Conservation (phyloP, 2,329 filamentous ascomycete genomes). For the Aureobasidium namibiae region DNA sequence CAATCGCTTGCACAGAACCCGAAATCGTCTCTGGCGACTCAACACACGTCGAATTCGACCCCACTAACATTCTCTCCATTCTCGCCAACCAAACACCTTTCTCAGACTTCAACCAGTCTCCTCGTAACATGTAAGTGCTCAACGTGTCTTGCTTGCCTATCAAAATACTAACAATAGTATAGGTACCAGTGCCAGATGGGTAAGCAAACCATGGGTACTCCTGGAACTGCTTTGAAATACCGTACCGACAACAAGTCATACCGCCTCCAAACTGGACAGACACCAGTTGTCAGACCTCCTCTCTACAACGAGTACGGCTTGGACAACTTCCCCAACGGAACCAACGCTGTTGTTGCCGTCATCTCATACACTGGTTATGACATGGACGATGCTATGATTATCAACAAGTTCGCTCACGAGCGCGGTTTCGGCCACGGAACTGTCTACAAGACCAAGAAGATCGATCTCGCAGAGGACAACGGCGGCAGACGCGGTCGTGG, state of each 20-base stretch:
- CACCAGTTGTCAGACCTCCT: slow-evolving; percentile 82
- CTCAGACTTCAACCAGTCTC: slow-evolving; percentile 97
- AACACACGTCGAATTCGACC: slow-evolving; percentile 87
- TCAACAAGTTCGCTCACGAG: slow-evolving; percentile 96
- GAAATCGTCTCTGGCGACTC: slow-evolving; percentile 84
- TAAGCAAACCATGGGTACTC: slow-evolving; percentile 98
- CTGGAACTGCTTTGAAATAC: slow-evolving; percentile 73
- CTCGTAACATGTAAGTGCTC: slow-evolving; percentile 68
- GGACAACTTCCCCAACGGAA: slow-evolving; percentile 96
- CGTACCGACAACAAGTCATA: slow-evolving; percentile 98
- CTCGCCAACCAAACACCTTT: slow-evolving; percentile 98
- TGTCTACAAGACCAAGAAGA: slow-evolving; percentile 95
- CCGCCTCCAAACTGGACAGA: slow-evolving; percentile 88
- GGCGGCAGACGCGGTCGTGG: slow-evolving; percentile 39
- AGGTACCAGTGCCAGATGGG: slow-evolving; percentile 73
- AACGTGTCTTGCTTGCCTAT: too few relatives aligned
- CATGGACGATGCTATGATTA: slow-evolving; percentile 99
- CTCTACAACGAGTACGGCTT: slow-evolving; percentile 94
- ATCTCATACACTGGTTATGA: slow-evolving; percentile 99
- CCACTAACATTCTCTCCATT: slow-evolving; percentile 95
- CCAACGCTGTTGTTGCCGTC: slow-evolving; percentile 90
- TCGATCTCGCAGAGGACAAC: slow-evolving; percentile 71
- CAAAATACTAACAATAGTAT: background rate
- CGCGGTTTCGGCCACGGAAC: slow-evolving; percentile 92
- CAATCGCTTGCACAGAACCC: slow-evolving; percentile 81